Evolutionary conservation across 805 yeast genomes (phyloP).

Genomic region (Teunomyces panamensis): DNA sequence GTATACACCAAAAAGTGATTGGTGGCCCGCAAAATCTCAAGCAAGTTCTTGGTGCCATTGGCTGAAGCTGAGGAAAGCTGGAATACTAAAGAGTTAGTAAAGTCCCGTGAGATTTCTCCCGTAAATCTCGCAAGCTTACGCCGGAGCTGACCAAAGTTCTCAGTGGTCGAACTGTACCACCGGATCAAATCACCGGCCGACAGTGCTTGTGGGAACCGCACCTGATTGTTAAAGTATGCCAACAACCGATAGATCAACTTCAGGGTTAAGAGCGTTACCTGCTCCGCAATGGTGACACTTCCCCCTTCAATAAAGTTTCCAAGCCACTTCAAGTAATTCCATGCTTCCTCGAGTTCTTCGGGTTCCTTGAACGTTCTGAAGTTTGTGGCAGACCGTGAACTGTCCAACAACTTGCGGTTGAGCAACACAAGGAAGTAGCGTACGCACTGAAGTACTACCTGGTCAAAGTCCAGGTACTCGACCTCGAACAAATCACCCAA

Average conservation of each 20-base stretch:
- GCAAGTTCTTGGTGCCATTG: conserved; percentile 46
- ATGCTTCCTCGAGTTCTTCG: conserved; percentile 80
- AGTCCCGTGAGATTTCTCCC: conserved; percentile 60
- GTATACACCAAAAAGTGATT: conserved; percentile 79
- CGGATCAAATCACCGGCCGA: conserved; percentile 41
- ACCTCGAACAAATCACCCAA: conserved; percentile 62
- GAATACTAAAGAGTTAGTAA: conserved; percentile 69
- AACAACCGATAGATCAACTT: conserved; percentile 67
- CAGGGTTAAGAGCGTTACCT: conserved; percentile 62
- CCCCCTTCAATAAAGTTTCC: conserved; percentile 81
- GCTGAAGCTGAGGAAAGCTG: conserved; percentile 44
- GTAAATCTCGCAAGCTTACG: conserved; percentile 81
- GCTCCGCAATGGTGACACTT: conserved; percentile 76
- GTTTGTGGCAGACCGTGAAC: conserved; percentile 57
- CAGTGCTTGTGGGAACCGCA: conserved; percentile 54
- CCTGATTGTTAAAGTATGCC: conserved; percentile 69
- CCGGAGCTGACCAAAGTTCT: conserved; percentile 70
- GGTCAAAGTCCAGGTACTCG: conserved; percentile 51
- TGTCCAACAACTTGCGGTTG: conserved; percentile 74
- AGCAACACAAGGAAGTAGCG: conserved; percentile 67
- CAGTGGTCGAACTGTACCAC: conserved; percentile 68
- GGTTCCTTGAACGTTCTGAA: conserved; percentile 88
- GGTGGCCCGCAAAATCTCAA: conserved; percentile 57
- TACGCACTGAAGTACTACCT: conserved; percentile 69
- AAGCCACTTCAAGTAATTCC: conserved; percentile 71